Evolutionary conservation across 1,139 yeast genomes (phyloP).

Genomic region (Kurtzmaniella quercitrusa): DNA sequence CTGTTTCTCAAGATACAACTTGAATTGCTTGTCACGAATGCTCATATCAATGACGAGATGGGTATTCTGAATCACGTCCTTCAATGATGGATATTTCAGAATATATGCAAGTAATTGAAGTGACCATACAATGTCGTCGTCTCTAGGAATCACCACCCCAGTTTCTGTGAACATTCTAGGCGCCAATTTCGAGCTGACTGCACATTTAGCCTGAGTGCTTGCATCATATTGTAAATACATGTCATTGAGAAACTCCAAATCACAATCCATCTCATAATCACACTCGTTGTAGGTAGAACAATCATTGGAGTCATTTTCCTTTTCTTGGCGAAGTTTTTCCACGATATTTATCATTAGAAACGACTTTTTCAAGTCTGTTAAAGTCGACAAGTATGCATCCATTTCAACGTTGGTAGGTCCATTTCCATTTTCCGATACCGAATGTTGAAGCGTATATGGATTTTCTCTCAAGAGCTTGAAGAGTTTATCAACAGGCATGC

Average conservation of each 20-base stretch:
- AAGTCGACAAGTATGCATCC: conserved; percentile 7
- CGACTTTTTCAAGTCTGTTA: conserved; percentile 32
- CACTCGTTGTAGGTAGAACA: conserved; percentile 26
- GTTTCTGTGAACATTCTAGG: conserved; percentile 66
- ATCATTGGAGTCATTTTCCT: conserved; percentile 33
- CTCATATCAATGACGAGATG: conserved; percentile 57
- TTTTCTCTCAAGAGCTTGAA: conserved; percentile 28
- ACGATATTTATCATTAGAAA: conserved; percentile 34
- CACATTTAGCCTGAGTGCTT: conserved; percentile 16
- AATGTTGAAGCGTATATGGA: background rate
- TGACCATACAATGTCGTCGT: conserved; percentile 93
- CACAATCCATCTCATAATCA: conserved; percentile 44
- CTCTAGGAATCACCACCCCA: conserved; percentile 79
- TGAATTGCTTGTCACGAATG: conserved; percentile 42
- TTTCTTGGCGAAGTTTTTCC: conserved; percentile 36
- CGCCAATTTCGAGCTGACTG: conserved; percentile 29
- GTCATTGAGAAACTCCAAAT: conserved; percentile 39
- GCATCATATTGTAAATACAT: conserved; percentile 39
- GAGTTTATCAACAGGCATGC: conserved; percentile 33
- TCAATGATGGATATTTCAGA: conserved; percentile 81
- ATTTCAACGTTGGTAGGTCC: background rate
- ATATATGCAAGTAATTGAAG: conserved; percentile 87
- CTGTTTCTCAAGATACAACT: conserved; percentile 35
- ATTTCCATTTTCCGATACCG: background rate
- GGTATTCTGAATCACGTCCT: conserved; percentile 68